Evolutionary conservation across 352 stramenopile genomes (phyloP).

Genomic region (Phytophthora syringae): DNA sequence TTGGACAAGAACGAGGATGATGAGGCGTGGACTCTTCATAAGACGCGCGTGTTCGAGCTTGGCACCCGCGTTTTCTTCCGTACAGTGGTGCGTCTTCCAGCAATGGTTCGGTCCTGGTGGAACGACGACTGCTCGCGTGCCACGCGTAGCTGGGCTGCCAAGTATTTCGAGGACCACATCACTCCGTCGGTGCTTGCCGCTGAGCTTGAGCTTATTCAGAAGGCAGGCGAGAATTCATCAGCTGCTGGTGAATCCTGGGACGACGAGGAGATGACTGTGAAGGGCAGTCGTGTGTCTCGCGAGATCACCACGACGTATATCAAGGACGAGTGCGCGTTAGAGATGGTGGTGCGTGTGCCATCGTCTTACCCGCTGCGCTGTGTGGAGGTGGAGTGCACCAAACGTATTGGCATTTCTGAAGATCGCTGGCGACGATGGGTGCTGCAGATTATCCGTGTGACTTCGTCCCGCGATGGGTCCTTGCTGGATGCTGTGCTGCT

Average conservation of each 20-base stretch:
- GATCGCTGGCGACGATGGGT: slow-evolving; percentile 93
- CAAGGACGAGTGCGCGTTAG: slow-evolving; percentile 93
- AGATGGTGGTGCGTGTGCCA: slow-evolving; percentile 92
- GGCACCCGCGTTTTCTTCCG: slow-evolving; percentile 81
- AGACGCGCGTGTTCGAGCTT: slow-evolving; percentile 55
- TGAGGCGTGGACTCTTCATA: slow-evolving; percentile 42
- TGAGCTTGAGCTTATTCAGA: slow-evolving; percentile 82
- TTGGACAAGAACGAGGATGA: slow-evolving; percentile 40
- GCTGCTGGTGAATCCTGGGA: slow-evolving; percentile 57
- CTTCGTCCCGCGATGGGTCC: slow-evolving; percentile 88
- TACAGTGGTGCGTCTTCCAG: slow-evolving; percentile 80
- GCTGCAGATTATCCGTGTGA: slow-evolving; percentile 93
- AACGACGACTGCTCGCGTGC: slow-evolving; percentile 89
- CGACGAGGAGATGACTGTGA: slow-evolving; percentile 85
- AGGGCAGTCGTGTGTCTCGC: slow-evolving; percentile 84
- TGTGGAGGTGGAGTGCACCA: slow-evolving; percentile 92
- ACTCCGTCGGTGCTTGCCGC: slow-evolving; percentile 79
- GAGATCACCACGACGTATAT: slow-evolving; percentile 93
- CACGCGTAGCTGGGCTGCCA: slow-evolving; percentile 81
- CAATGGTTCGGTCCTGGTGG: slow-evolving; percentile 92
- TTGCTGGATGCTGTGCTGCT: slow-evolving; percentile 91
- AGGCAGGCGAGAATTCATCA: slow-evolving; percentile 47
- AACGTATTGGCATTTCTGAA: slow-evolving; percentile 91
- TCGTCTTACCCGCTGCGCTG: slow-evolving; percentile 89
- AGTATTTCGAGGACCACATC: slow-evolving; percentile 91